Conservation (phyloP, 768 basidiomycete species). For the Leccinum arenicola region DNA sequence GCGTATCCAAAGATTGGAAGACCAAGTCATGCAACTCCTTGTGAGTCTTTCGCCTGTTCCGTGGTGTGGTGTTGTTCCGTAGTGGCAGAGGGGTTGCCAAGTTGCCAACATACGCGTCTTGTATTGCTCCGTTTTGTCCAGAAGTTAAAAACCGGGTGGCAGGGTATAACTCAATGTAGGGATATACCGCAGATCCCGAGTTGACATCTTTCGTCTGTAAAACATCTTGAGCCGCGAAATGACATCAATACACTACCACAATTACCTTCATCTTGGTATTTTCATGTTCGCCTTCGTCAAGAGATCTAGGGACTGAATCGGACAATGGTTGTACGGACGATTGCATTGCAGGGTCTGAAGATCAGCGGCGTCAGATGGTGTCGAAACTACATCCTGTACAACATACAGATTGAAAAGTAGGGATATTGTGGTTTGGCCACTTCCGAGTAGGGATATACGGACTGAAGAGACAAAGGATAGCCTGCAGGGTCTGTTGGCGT, state of each 20-base stretch:
- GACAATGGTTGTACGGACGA: conserved; percentile 14
- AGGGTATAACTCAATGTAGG: conserved; percentile 26
- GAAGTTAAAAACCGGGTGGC: background rate
- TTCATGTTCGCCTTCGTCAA: conserved; percentile 3
- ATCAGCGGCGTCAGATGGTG: background rate
- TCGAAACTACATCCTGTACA: background rate
- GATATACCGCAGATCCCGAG: conserved; percentile 17
- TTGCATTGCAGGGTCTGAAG: conserved; percentile 15
- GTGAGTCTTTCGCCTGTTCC: conserved; percentile 21
- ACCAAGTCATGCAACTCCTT: conserved; percentile 17
- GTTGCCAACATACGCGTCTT: background rate
- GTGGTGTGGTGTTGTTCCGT: background rate
- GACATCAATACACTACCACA: background rate
- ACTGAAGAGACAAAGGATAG: conserved; percentile 29
- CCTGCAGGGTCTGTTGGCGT: conserved; percentile 15
- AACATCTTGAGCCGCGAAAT: conserved; percentile 1
- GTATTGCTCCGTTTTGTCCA: background rate
- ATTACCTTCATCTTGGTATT: conserved; percentile 13
- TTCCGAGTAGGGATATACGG: conserved; percentile 19
- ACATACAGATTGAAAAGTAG: conserved; percentile 26
- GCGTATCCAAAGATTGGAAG: conserved; percentile 12
- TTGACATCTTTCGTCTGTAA: background rate
- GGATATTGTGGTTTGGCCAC: conserved; percentile 18
- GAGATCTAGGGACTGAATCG: conserved; percentile 5
- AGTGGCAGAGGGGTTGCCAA: background rate